Evolutionary conservation across 2,329 filamentous ascomycete genomes (phyloP), one percentile per base, ranked within the genome.

Genomic region (Diplocarpon rosae): DNA sequence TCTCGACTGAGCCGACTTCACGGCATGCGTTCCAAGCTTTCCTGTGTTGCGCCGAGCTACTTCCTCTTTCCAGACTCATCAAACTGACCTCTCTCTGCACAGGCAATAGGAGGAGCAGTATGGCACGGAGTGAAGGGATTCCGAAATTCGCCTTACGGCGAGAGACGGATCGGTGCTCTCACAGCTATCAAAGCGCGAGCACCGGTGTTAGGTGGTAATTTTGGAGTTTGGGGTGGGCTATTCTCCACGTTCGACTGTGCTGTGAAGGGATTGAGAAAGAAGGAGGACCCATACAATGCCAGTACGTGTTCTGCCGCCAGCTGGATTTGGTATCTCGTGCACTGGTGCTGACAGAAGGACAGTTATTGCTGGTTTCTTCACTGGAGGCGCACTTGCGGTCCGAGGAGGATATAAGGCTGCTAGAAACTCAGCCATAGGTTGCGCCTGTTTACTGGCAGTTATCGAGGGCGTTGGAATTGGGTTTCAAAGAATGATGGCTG

Each of bases 71-170:
- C 12, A 17, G 42, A 33, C 17, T 20, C 32, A 34, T 63, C 60
- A 41, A 32, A 28, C 55, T 54, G 40, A 57, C 45, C 16, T 41
- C 29, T 39, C 39, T 33, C 34, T 35, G 13, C 11, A 28, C 56
- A 85, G 80, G 80, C 79, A 50, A 82, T 86, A 56, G 80, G 81
- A 59, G 83, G 83, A 59, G 83, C 85, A 59, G 83, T 95, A 64
- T 95, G 90, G 90, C 90, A 95, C 69, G 89, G 89, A 59, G 84
- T 95, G 54, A 98, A 98, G 71, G 92, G 89, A 48, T 92, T 87
- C 69, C 73, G 88, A 63, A 93, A 86, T 69, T 85, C 80, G 47
- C 85, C 85, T 31, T 87, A 94, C 65, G 92, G 92, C 64, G 92
- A 98, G 72, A 79, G 92, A 64, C 78, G 90, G 65, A 90, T 96